Conservation (phyloP, 108 stramenopile genomes). For the Bacterosira constricta region DNA sequence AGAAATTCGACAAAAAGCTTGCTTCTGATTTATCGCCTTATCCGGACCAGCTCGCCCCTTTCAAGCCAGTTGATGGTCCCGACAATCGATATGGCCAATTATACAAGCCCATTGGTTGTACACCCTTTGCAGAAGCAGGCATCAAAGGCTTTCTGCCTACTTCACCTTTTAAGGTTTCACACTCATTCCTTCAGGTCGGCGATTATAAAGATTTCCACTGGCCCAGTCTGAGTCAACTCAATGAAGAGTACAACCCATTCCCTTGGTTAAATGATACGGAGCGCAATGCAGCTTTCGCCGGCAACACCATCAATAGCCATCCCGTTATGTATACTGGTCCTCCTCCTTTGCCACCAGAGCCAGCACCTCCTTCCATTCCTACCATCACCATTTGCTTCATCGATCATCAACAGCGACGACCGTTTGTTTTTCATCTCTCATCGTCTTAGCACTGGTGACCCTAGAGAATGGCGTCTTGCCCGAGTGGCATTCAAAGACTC, state of each 20-base stretch:
- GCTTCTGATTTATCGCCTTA: not conserved
- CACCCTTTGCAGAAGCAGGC: not conserved
- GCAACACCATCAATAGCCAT: not conserved
- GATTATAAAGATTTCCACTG: not conserved
- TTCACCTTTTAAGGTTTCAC: not conserved
- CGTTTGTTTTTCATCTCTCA: not conserved
- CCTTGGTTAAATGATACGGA: not conserved
- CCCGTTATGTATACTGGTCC: not conserved
- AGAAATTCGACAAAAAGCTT: not conserved
- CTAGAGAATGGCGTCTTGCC: not conserved
- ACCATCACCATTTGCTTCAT: not conserved
- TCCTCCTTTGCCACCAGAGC: not conserved
- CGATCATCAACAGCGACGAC: not conserved
- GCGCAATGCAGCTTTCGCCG: not conserved
- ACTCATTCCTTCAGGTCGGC: not conserved
- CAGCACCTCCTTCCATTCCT: not conserved
- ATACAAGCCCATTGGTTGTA: not conserved
- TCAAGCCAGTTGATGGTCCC: not conserved
- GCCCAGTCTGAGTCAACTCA: not conserved
- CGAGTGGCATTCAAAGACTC: not conserved
- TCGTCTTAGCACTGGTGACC: not conserved
- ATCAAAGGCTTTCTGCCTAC: too few species aligned
- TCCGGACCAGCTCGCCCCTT: not conserved
- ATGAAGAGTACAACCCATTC: not conserved
- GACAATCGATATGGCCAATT: slow-evolving; percentile 1